Percentiles rank a stretch among this genome's conserved stretches.
Evolutionary conservation across 2,329 filamentous ascomycete genomes (phyloP).

Genomic region (Fusarium multiceps): DNA sequence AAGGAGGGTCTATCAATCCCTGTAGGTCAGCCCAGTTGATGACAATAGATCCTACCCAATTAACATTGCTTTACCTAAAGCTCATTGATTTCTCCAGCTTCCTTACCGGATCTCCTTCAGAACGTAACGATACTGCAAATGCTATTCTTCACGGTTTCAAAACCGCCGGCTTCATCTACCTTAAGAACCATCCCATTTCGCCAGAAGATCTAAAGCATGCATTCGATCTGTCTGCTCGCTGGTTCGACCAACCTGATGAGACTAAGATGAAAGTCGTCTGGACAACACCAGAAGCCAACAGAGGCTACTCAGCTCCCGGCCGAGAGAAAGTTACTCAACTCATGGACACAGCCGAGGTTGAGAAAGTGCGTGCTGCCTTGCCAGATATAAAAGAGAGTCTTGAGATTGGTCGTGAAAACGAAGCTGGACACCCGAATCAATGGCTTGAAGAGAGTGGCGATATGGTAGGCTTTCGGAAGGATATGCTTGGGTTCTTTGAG

Average conservation of each 20-base stretch:
- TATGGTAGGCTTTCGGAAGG: conserved; percentile 68
- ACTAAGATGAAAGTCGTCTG: conserved; percentile 76
- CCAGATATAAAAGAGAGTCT: conserved; percentile 75
- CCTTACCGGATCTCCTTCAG: conserved; percentile 68
- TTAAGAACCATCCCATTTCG: conserved; percentile 81
- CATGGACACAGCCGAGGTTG: conserved; percentile 65
- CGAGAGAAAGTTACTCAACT: conserved; percentile 76
- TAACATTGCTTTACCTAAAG: conserved; percentile 15
- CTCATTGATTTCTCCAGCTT: conserved; percentile 75
- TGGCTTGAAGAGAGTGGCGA: conserved; percentile 70
- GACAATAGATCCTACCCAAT: not conserved
- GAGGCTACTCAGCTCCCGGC: conserved; percentile 76
- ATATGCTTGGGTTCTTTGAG: conserved; percentile 81
- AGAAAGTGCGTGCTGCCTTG: conserved; percentile 64
- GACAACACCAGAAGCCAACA: conserved; percentile 78
- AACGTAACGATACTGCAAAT: conserved; percentile 73
- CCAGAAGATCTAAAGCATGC: conserved; percentile 67
- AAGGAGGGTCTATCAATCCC: conserved; percentile 66
- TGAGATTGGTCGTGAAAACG: conserved; percentile 72
- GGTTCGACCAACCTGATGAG: conserved; percentile 72
- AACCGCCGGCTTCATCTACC: conserved; percentile 88
- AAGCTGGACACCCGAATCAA: conserved; percentile 74
- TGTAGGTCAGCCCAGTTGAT: conserved; percentile 50
- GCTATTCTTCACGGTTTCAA: conserved; percentile 85
- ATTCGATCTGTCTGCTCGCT: conserved; percentile 75